phyloP scores from a whole-genome alignment of 371 early-diverging fungal species.

The Mucor mucedo region DNA sequence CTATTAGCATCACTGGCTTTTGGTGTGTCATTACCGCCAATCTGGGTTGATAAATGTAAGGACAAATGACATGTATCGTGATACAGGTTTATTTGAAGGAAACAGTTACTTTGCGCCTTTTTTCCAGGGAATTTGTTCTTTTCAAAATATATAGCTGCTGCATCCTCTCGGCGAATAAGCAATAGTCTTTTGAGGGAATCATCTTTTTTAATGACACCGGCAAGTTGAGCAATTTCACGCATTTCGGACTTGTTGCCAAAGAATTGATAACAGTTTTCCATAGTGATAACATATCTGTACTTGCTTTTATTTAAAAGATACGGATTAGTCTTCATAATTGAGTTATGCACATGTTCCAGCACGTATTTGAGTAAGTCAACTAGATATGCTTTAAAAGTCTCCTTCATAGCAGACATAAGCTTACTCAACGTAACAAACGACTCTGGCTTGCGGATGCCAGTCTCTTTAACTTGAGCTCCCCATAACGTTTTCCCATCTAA shows the following conservation, averaged over 20 bases:
- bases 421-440: slow-evolving; percentile 6
- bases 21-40: neutral
- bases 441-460: neutral
- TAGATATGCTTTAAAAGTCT: neutral
- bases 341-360: neutral
- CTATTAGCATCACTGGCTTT: neutral
- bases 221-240: slow-evolving; percentile 8
- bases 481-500: neutral
- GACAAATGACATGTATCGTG: slow-evolving; percentile 12
- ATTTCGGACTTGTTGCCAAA: slow-evolving; percentile 11
- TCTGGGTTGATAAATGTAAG: neutral
- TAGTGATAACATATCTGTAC: slow-evolving; percentile 19
- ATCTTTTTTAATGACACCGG: neutral
- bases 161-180: slow-evolving; percentile 12
- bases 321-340: neutral
- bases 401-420: slow-evolving; percentile 7
- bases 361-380: neutral
- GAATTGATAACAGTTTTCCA: slow-evolving; percentile 21
- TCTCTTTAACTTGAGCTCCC: neutral
- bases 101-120: neutral
- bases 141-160: slow-evolving; percentile 13
- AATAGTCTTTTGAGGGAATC: slow-evolving; percentile 3
- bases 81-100: slow-evolving; percentile 10
- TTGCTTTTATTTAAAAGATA: neutral
- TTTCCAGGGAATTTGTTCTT: neutral